Evolutionary conservation across 495 filamentous ascomycete species (phyloP).

Genomic region (Hyaloscypha finlandica): DNA sequence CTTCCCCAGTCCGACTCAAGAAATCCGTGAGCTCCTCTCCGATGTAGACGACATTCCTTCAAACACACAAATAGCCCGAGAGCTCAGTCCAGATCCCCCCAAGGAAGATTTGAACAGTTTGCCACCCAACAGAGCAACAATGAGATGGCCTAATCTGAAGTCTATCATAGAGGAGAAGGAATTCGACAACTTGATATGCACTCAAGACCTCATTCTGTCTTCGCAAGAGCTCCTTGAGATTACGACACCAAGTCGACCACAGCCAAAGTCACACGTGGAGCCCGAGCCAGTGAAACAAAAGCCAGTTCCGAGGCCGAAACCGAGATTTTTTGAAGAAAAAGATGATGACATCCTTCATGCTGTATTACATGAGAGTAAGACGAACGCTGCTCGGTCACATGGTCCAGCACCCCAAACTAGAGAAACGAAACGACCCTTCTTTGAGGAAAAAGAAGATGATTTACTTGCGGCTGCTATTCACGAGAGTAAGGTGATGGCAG

Average conservation of each 20-base stretch:
- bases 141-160: neutral
- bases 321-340: conserved; percentile 32
- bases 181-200: conserved; percentile 40
- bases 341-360: conserved; percentile 30
- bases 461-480: conserved; percentile 27
- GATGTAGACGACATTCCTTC: conserved; percentile 31
- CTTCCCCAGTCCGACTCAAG: conserved; percentile 50
- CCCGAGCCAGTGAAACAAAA: neutral
- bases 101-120: neutral
- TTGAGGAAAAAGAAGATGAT: conserved; percentile 34
- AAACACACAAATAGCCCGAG: conserved; percentile 29
- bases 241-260: conserved; percentile 32
- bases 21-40: conserved; percentile 44
- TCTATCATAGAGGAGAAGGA: neutral
- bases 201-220: conserved; percentile 47
- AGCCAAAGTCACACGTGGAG: conserved; percentile 7
- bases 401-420: neutral
- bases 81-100: conserved; percentile 12
- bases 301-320: neutral
- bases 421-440: conserved; percentile 20
- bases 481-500: conserved; percentile 24
- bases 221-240: conserved; percentile 51
- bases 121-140: neutral
- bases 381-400: neutral
- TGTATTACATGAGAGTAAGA: conserved; percentile 28